Evolutionary conservation across 371 early-diverging fungal species (phyloP).

Genomic region (Syncephalastrum sp.): DNA sequence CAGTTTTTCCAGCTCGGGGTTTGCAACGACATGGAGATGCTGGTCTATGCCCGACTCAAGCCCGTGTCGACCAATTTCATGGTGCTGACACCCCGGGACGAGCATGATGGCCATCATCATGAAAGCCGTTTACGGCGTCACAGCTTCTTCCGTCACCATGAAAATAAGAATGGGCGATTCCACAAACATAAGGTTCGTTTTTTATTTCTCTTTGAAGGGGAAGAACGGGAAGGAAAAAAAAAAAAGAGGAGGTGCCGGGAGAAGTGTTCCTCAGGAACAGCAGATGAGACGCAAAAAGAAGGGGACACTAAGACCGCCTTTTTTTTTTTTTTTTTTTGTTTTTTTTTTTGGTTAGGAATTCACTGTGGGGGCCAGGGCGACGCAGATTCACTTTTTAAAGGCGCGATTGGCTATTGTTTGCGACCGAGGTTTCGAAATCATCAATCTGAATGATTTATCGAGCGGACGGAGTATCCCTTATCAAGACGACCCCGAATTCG

Average conservation of each 20-base stretch:
- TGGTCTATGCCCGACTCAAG: constrained; percentile 45
- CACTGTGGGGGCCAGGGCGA: constrained; percentile 69
- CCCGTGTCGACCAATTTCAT: constrained; percentile 25
- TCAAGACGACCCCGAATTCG: constrained; percentile 67
- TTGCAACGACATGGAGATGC: constrained; percentile 48
- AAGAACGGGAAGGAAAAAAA: too few relatives aligned
- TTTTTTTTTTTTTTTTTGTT: too few relatives aligned
- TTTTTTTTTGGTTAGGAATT: constrained; percentile 51
- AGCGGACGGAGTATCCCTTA: constrained; percentile 47
- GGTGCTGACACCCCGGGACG: constrained; percentile 12
- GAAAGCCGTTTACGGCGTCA: neutral
- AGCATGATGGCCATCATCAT: neutral
- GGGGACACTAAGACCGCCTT: too few relatives aligned
- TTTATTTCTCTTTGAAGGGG: too few relatives aligned
- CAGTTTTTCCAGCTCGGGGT: constrained; percentile 69
- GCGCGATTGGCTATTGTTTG: constrained; percentile 71
- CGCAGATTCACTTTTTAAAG: constrained; percentile 60
- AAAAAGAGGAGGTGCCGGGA: too few relatives aligned
- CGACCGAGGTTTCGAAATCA: constrained; percentile 72
- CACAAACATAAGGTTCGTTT: constrained; percentile 13
- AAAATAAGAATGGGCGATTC: constrained; percentile 22
- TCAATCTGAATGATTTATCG: constrained; percentile 61
- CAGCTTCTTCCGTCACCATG: constrained; percentile 8
- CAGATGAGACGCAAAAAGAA: too few relatives aligned
- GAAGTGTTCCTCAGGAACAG: too few relatives aligned